These are phyloP conservation scores for Claviceps maximensis DNA, from an alignment of 2,329 filamentous ascomycete species.

Conservation along the genomic window DNA sequence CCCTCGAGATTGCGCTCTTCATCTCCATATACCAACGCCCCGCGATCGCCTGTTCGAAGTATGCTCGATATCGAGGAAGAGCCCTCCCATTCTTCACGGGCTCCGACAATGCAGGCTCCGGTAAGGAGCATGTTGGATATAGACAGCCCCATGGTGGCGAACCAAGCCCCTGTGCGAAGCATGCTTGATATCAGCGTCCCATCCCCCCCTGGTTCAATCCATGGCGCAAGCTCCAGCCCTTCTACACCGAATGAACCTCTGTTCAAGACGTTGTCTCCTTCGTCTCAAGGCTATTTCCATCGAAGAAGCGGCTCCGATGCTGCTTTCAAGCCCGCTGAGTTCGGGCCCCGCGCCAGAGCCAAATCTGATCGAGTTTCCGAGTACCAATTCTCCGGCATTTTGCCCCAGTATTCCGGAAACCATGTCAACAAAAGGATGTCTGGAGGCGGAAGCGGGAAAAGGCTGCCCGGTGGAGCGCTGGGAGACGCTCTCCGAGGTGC, in stretches of 20 bases:
- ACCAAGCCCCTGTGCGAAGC: slow-evolving; percentile 30
- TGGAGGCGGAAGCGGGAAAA: slow-evolving; percentile 19
- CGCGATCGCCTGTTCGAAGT: slow-evolving; percentile 55
- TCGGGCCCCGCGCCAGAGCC: slow-evolving; percentile 21
- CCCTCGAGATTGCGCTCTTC: slow-evolving; percentile 30
- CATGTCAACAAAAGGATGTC: slow-evolving; percentile 20
- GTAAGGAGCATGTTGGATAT: slow-evolving; percentile 55
- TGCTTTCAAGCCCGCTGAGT: slow-evolving; percentile 31
- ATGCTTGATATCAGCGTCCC: slow-evolving; percentile 38
- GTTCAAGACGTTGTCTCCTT: slow-evolving; percentile 12
- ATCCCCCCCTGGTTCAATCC: slow-evolving; percentile 13
- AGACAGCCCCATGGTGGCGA: slow-evolving; percentile 27
- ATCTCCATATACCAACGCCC: slow-evolving; percentile 41
- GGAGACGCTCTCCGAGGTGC: slow-evolving; percentile 40
- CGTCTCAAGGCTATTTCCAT: slow-evolving; percentile 15
- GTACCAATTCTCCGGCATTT: slow-evolving; percentile 49
- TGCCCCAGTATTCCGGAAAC: slow-evolving; percentile 3
- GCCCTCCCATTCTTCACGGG: slow-evolving; percentile 10
- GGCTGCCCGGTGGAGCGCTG: slow-evolving; percentile 26
- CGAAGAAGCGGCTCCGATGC: slow-evolving; percentile 45
- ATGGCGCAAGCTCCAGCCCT: slow-evolving; percentile 20
- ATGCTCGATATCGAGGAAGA: slow-evolving; percentile 46
- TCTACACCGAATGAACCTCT: slow-evolving; percentile 17
- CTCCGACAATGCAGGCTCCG: slow-evolving; percentile 32
- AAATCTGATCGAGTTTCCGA: slow-evolving; percentile 33